Percentiles rank a stretch among this genome's conserved stretches.
phyloP scores from a whole-genome alignment of 805 yeast genomes.

The Suhomyces vadensis region DNA sequence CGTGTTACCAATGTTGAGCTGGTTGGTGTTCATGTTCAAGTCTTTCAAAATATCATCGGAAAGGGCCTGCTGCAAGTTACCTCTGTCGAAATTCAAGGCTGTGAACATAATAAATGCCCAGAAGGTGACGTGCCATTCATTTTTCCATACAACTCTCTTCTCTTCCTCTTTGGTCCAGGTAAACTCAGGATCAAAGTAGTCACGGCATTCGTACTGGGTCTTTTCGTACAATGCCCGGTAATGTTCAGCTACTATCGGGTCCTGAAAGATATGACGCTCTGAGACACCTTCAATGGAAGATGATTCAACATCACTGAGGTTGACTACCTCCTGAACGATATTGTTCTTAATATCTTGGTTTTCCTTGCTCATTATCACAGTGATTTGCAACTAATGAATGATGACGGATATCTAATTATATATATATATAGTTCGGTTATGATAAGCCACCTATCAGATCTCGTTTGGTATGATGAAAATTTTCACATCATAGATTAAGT shows the following conservation, averaged over 20 bases:
- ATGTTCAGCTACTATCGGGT: slow-evolving; percentile 48
- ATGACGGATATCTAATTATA: no score
- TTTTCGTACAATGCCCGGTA: slow-evolving; percentile 48
- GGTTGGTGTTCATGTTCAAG: slow-evolving; percentile 23
- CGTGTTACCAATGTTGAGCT: slow-evolving; percentile 26
- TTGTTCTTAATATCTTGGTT: background rate
- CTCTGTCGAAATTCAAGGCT: slow-evolving; percentile 26
- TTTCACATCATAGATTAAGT: background rate
- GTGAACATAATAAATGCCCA: slow-evolving; percentile 25
- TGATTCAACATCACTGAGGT: slow-evolving; percentile 2
- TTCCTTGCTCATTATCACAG: background rate
- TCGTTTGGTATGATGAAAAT: background rate
- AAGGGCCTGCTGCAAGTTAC: slow-evolving; percentile 26
- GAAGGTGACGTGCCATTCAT: slow-evolving; percentile 24
- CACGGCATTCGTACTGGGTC: slow-evolving; percentile 54
- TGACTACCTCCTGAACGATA: background rate
- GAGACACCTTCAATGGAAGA: background rate
- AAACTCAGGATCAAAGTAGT: slow-evolving; percentile 57
- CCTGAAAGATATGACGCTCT: slow-evolving; percentile 19
- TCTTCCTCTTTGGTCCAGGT: slow-evolving; percentile 30
- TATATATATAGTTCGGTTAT: background rate
- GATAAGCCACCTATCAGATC: background rate
- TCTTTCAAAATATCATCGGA: slow-evolving; percentile 24
- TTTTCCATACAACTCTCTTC: slow-evolving; percentile 19
- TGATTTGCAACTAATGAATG: background rate